These are phyloP conservation scores for Avena insularis DNA, from an alignment of 176 grass and related monocot species.

Conservation along the genomic window DNA sequence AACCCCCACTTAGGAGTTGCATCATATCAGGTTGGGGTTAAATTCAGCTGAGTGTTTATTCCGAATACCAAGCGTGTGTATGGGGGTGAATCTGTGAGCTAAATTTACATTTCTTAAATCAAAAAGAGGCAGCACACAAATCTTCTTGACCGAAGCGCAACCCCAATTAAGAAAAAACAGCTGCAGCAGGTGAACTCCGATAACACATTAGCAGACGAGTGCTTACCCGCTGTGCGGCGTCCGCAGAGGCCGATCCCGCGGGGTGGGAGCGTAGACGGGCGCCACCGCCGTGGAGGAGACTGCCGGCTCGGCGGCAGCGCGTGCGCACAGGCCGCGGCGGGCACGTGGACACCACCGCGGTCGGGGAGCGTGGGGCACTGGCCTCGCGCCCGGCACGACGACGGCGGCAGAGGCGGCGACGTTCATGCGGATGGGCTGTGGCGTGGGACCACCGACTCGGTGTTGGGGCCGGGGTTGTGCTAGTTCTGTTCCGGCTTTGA, in stretches of 20 bases:
- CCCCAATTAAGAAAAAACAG: no score
- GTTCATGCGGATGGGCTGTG: slow-evolving; percentile 25
- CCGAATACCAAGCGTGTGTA: background rate
- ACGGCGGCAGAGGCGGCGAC: slow-evolving; percentile 36
- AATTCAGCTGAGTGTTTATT: background rate
- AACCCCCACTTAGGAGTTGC: background rate
- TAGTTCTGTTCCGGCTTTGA: background rate
- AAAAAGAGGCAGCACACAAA: no score
- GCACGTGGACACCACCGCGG: background rate
- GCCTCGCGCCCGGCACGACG: background rate
- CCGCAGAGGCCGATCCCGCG: slow-evolving; percentile 69
- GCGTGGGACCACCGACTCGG: background rate
- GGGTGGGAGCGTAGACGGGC: slow-evolving; percentile 72
- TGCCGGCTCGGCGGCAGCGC: slow-evolving; percentile 1
- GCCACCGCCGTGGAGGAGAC: slow-evolving; percentile 5
- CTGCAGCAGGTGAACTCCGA: no score
- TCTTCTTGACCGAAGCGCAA: no score
- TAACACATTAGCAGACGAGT: background rate
- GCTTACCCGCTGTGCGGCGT: slow-evolving; percentile 92
- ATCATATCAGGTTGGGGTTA: no score
- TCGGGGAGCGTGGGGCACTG: background rate
- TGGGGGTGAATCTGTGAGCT: background rate
- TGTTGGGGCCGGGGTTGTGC: background rate
- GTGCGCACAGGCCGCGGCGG: background rate
- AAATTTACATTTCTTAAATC: background rate